Percentiles rank a stretch among this genome's conserved stretches.
Conservation (phyloP, 495 filamentous ascomycete species). For the Aspergillus bertholletiae region DNA sequence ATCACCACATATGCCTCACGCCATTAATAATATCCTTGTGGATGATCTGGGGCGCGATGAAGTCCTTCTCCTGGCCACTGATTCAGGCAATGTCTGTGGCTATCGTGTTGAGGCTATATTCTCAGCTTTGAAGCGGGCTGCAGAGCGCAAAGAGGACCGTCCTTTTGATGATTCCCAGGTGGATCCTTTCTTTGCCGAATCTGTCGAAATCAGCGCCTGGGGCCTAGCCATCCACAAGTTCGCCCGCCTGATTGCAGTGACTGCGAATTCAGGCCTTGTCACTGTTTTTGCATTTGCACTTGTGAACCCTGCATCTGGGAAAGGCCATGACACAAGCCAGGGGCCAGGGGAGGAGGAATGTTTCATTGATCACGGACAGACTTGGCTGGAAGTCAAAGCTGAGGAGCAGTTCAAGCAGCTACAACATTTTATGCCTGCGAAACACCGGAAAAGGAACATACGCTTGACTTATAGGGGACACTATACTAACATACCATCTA, state of each 20-base stretch:
- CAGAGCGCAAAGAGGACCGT: conserved; percentile 17
- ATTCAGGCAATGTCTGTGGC: conserved; percentile 85
- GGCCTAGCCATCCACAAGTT: conserved; percentile 80
- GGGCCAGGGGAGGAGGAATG: conserved; percentile 18
- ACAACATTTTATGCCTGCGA: conserved; percentile 26
- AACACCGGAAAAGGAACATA: conserved; percentile 36
- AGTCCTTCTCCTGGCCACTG: conserved; percentile 69
- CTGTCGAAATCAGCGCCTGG: conserved; percentile 80
- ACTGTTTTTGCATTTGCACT: conserved; percentile 74
- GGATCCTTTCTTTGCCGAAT: conserved; percentile 65
- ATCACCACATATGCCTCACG: conserved; percentile 56
- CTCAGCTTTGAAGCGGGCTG: conserved; percentile 37
- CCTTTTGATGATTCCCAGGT: conserved; percentile 29
- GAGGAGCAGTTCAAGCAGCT: conserved; percentile 24
- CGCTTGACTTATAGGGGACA: conserved; percentile 44
- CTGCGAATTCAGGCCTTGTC: conserved; percentile 66
- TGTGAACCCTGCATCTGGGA: conserved; percentile 25
- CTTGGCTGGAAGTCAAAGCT: conserved; percentile 33
- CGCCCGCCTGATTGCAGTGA: conserved; percentile 75
- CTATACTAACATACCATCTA: conserved; percentile 68
- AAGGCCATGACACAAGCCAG: conserved; percentile 17
- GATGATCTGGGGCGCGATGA: conserved; percentile 80
- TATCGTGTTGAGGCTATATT: conserved; percentile 65
- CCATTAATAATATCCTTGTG: conserved; percentile 74
- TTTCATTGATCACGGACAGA: conserved; percentile 27